Evolutionary conservation across 2,329 filamentous ascomycete species (phyloP), one percentile per base, ranked within the genome.

Genomic region (Penicillium sp.): DNA sequence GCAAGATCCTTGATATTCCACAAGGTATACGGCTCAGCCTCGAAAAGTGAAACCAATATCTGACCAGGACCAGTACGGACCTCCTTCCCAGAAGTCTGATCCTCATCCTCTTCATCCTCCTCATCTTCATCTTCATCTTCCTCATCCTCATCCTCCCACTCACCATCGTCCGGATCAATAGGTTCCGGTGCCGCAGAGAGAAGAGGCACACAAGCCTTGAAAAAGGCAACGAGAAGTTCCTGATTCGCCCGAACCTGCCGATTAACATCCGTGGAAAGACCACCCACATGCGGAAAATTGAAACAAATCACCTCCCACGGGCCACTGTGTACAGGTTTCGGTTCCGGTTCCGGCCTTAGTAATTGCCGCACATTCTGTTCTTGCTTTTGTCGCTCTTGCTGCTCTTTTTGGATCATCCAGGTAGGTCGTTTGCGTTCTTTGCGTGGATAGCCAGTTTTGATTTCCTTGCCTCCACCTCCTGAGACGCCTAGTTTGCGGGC

Each of bases 281-380:
- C 94, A 60, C 94, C 94, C 3, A 95, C 89, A 77, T 99, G 94
- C 33, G 94, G 94, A 74, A 99, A 99, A 80, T 97, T 96, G 84
- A 97, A 99, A 62, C 93, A 81, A 59, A 97, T 87, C 54, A 85
- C 83, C 72, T 96, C 87, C 81, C 89, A 92, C 4, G 78, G 73
- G 3, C 75, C 74, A 15, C 67, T 67, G 4, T 49, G 54, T 18
- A 37, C 18, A 25, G 58, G 23, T 42, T 49, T 18, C 1, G 33
- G 22, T 12, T 26, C 23, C 14, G 51, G 48, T 22, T 20, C 18
- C 9, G 37, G 37, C 6, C 37, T 40, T 6, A 40, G 37, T 18
- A 40, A 40, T 18, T 40, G 37, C 4, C 37, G 37, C 37, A 40
- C 37, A 40, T 40, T 49, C 29, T 49, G 35, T 15, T 49, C 22